Base-by-base conservation (phyloP, 2,329 filamentous ascomycete genomes). In the Trichoderma aggressivum region DNA sequence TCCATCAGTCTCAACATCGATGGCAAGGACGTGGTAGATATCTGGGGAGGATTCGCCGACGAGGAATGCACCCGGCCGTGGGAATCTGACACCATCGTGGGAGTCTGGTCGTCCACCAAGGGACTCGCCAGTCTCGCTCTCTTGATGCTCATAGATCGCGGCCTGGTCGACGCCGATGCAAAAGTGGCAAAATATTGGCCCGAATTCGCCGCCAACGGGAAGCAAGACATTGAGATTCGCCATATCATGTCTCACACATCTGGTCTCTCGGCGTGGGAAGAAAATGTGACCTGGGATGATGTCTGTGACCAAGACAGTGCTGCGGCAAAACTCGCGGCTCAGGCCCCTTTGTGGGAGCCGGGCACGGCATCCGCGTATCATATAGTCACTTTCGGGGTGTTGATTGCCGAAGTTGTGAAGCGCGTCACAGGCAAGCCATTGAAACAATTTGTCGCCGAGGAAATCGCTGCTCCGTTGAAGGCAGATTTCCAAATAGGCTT, bases 401-500 rank as follows among this genome's bases (percentile, higher is more conserved):
- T 85, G 1, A 68, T 86, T 1, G 82, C 82, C 5, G 84, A 85
- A 71, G 63, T 86, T 2, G 77, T 86, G 3, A 78, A 78, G 1
- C 80, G 84, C 0, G 74, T 79, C 0, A 83, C 78, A 0, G 84
- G 84, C 0, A 81, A 82, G 71, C 72, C 79, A 0, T 72, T 86
- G 47, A 78, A 76, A n/a, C 76, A 85, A 36, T 86, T 86, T 71
- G 78, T 79, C 39, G 71, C 72, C 1, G 71, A 76, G 6, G 76
- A 76, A 63, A 82, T 87, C 26, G 78, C 82, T 0, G 75, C 63
- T 0, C 84, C 85, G 0, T 73, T 84, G 4, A 74, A 74, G 0
- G 85, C 84, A 2, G 86, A 87, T 74, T 86, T 86, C 68, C 80
- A 82, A 55, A 77, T 87, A 18, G 84, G 84, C 1, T 77, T 81